A percentile compares a stretch with the other conserved stretches of the same genome.
Conservation (phyloP, 164 flowering plant species). For the Kingdonia uniflora region DNA sequence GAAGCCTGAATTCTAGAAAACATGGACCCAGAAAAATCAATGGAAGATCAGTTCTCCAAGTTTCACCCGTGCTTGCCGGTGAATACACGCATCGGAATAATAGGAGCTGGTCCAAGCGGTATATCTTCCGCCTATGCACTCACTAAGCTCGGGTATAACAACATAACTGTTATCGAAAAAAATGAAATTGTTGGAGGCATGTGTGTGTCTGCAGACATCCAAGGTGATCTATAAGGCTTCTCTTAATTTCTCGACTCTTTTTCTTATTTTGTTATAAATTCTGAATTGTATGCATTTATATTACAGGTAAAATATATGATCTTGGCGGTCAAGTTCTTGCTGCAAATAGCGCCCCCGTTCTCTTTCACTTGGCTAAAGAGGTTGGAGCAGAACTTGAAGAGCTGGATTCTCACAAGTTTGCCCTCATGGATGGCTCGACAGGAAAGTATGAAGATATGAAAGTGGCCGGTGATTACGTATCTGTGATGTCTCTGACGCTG, state of each 20-base stretch:
- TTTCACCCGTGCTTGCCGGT: slow-evolving; percentile 58
- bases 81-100: slow-evolving; percentile 49
- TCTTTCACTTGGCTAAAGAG: slow-evolving; percentile 69
- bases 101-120: slow-evolving; percentile 84
- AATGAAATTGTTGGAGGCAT: slow-evolving; percentile 59
- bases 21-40: slow-evolving; percentile 39
- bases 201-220: slow-evolving; percentile 69
- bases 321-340: slow-evolving; percentile 86
- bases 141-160: slow-evolving; percentile 49
- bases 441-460: slow-evolving; percentile 49
- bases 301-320: slow-evolving; percentile 61
- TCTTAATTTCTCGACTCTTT: not conserved
- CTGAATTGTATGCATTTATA: not conserved
- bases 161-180: slow-evolving; percentile 58
- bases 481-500: slow-evolving; percentile 56
- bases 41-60: slow-evolving; percentile 62
- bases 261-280: not conserved
- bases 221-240: slow-evolving; percentile 27
- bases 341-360: slow-evolving; percentile 64
- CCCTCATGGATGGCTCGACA: slow-evolving; percentile 42
- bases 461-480: slow-evolving; percentile 67
- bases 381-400: slow-evolving; percentile 48
- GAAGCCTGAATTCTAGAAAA: slow-evolving; percentile 1
- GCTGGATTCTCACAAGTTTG: slow-evolving; percentile 68
- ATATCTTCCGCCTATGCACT: slow-evolving; percentile 74